phyloP scores from a whole-genome alignment of 768 basidiomycete species.

The Gymnopilus junonius region DNA sequence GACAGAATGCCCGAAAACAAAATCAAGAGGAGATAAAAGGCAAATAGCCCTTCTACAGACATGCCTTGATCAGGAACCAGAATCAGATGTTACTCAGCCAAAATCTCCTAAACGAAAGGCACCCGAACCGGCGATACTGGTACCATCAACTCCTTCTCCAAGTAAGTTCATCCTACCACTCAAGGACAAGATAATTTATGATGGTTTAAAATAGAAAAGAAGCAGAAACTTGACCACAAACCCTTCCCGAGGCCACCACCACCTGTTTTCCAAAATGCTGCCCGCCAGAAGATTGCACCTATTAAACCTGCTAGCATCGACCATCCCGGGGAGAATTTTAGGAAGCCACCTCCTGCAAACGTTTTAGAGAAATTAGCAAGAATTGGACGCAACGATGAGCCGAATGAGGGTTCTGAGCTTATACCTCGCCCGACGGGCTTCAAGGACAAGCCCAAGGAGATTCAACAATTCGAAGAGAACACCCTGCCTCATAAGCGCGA shows the following conservation, averaged over 20 bases:
- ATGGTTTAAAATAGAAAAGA: slow-evolving; percentile 32
- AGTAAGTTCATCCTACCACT: slow-evolving; percentile 44
- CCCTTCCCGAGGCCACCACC: slow-evolving; percentile 15
- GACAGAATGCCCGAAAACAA: slow-evolving; percentile 38
- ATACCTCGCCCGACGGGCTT: slow-evolving; percentile 35
- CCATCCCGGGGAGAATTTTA: slow-evolving; percentile 23
- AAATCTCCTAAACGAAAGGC: slow-evolving; percentile 55
- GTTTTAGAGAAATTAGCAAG: slow-evolving; percentile 55
- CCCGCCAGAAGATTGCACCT: background rate
- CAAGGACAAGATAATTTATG: background rate
- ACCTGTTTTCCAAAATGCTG: slow-evolving; percentile 17
- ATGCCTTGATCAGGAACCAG: slow-evolving; percentile 42
- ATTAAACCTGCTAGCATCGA: background rate
- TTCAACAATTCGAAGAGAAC: background rate
- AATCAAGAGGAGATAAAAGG: slow-evolving; percentile 53
- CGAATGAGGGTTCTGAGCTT: slow-evolving; percentile 14
- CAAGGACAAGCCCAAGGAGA: slow-evolving; percentile 34
- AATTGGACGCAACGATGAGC: slow-evolving; percentile 29
- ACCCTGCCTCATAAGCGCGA: slow-evolving; percentile 43
- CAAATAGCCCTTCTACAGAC: slow-evolving; percentile 63
- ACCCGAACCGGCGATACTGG: slow-evolving; percentile 43
- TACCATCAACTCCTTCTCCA: slow-evolving; percentile 68
- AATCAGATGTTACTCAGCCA: slow-evolving; percentile 22
- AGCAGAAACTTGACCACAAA: slow-evolving; percentile 45
- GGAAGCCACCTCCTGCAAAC: slow-evolving; percentile 51